Evolutionary conservation across 805 yeast species (phyloP).

Genomic region (Candida railenensis): DNA sequence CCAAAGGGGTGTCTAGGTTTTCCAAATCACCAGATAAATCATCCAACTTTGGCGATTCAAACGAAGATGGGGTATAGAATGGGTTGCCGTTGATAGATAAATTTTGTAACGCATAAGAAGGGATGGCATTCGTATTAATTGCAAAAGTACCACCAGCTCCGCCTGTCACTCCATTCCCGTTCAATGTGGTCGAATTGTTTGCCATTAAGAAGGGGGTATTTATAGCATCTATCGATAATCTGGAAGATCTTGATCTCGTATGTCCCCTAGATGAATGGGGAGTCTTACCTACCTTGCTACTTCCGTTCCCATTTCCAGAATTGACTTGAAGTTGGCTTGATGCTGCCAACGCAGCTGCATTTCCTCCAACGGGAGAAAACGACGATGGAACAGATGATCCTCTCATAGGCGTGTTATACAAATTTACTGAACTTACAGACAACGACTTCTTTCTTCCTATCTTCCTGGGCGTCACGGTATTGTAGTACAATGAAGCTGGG

Average conservation of each 20-base stretch:
- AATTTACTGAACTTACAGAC: slow-evolving; percentile 27
- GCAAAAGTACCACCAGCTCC: not conserved
- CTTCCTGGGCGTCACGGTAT: slow-evolving; percentile 33
- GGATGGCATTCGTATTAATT: slow-evolving; percentile 7
- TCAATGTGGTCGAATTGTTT: slow-evolving; percentile 6
- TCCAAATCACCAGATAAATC: slow-evolving; percentile 17
- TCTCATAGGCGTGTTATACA: slow-evolving; percentile 36
- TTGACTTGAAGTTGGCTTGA: slow-evolving; percentile 1
- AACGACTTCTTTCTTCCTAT: slow-evolving; percentile 31
- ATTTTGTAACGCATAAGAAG: not conserved
- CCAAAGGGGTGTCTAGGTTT: slow-evolving; percentile 24
- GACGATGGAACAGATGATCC: slow-evolving; percentile 6
- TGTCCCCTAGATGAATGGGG: slow-evolving; percentile 35
- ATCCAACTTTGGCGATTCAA: slow-evolving; percentile 23
- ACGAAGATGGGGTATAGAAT: slow-evolving; percentile 27
- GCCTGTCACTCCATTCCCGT: not conserved
- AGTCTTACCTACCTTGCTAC: slow-evolving; percentile 33
- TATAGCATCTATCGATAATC: slow-evolving; percentile 36
- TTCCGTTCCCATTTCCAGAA: slow-evolving; percentile 6
- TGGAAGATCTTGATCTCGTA: slow-evolving; percentile 36
- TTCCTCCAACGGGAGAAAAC: slow-evolving; percentile 2
- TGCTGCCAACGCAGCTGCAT: slow-evolving; percentile 4
- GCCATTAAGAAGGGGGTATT: slow-evolving; percentile 14
- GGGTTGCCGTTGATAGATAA: slow-evolving; percentile 20
- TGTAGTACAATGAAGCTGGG: slow-evolving; percentile 24